Evolutionary conservation across 1,139 yeast genomes (phyloP).

Genomic region (Geotrichum macrosporum): DNA sequence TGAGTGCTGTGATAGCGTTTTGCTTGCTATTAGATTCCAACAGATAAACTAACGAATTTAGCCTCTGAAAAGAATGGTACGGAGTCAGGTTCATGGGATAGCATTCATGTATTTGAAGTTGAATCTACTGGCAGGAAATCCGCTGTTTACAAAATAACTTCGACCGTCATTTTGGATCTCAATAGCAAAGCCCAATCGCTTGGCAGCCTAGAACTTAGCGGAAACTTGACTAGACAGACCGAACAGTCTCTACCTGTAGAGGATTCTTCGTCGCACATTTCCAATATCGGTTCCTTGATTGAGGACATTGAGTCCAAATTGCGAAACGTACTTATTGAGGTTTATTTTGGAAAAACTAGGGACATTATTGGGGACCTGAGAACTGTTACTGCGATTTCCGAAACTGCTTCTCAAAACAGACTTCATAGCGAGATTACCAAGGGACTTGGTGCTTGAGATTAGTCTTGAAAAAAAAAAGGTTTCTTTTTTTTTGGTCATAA

Average conservation of each 20-base stretch:
- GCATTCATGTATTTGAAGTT: slow-evolving; percentile 88
- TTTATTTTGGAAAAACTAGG: slow-evolving; percentile 90
- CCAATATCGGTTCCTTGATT: slow-evolving; percentile 77
- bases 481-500: background rate
- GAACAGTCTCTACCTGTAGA: slow-evolving; percentile 48
- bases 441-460: slow-evolving; percentile 27
- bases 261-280: slow-evolving; percentile 60
- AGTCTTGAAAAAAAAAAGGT: background rate
- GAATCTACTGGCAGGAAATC: slow-evolving; percentile 44
- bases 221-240: slow-evolving; percentile 72
- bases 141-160: slow-evolving; percentile 70
- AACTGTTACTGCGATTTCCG: slow-evolving; percentile 36
- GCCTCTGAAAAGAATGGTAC: slow-evolving; percentile 16
- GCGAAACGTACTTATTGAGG: slow-evolving; percentile 84
- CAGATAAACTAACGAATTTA: background rate
- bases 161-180: slow-evolving; percentile 81
- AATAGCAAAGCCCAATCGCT: slow-evolving; percentile 34
- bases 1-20: slow-evolving; percentile 28
- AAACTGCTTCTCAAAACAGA: slow-evolving; percentile 32
- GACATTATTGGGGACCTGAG: slow-evolving; percentile 77
- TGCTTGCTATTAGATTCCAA: background rate
- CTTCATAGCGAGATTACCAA: slow-evolving; percentile 34
- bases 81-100: slow-evolving; percentile 73
- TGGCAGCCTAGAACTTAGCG: slow-evolving; percentile 58
- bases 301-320: slow-evolving; percentile 87